phyloP scores from a whole-genome alignment of 2,329 filamentous ascomycete species.

The Fusarium aywerte region DNA sequence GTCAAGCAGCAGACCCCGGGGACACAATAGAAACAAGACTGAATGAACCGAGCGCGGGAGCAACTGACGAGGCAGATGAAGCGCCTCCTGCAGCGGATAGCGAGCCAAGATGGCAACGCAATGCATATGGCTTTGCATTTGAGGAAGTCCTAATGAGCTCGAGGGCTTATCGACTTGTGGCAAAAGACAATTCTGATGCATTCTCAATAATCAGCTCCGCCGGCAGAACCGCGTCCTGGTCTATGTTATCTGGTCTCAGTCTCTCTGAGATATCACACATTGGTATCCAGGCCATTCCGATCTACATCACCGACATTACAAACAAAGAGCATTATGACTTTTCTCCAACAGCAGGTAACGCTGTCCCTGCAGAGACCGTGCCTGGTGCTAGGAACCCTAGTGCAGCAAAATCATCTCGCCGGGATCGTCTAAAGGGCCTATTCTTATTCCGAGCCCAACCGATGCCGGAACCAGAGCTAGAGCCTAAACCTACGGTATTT shows the following conservation, averaged over 20 bases:
- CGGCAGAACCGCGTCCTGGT: slow-evolving; percentile 22
- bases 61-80: no score
- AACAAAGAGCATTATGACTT: slow-evolving; percentile 12
- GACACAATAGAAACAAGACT: neutral
- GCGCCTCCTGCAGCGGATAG: neutral
- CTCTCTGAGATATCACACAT: slow-evolving; percentile 19
- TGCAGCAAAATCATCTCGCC: neutral
- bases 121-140: neutral
- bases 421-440: neutral
- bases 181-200: slow-evolving; percentile 8
- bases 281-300: slow-evolving; percentile 15
- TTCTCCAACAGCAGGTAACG: neutral
- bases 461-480: neutral
- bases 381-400: no score
- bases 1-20: neutral
- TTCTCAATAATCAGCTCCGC: slow-evolving; percentile 15
- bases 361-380: neutral
- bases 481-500: neutral
- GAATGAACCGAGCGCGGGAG: neutral
- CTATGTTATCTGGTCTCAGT: slow-evolving; percentile 19
- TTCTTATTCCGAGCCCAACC: neutral
- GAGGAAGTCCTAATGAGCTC: slow-evolving; percentile 18
- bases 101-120: slow-evolving; percentile 6
- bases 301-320: slow-evolving; percentile 9
- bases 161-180: slow-evolving; percentile 2